A percentile compares a stretch with the other conserved stretches of the same genome.
Conservation (phyloP, 257 asterid genomes). For the Echium plantagineum region DNA sequence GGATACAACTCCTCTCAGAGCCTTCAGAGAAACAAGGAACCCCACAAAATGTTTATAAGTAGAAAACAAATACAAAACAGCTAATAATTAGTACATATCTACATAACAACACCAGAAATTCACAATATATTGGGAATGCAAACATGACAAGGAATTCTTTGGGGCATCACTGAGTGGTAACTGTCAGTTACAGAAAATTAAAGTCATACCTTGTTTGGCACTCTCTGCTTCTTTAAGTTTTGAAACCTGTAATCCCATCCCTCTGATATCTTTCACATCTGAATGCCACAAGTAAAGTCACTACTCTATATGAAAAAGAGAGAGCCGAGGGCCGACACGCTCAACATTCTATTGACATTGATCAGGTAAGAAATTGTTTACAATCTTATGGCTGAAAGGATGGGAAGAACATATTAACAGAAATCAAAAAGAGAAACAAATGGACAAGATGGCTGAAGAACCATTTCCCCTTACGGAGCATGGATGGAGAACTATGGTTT, state of each 20-base stretch:
- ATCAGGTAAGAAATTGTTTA: neutral
- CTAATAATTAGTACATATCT: neutral
- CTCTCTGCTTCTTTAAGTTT: constrained; percentile 72
- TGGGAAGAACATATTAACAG: neutral
- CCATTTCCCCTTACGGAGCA: neutral
- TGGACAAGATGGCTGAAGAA: neutral
- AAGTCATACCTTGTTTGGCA: constrained; percentile 46
- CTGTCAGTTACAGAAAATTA: neutral
- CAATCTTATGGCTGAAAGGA: neutral
- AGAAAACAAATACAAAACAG: neutral
- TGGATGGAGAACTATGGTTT: neutral
- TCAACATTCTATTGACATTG: neutral
- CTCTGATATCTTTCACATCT: constrained; percentile 87
- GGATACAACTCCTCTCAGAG: constrained; percentile 52
- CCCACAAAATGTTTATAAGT: neutral
- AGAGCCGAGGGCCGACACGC: neutral
- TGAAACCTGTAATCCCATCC: constrained; percentile 95
- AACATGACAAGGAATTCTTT: neutral
- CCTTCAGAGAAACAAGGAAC: constrained; percentile 29
- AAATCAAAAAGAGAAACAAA: neutral
- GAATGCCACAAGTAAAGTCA: constrained; percentile 12
- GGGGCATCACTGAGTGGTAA: neutral
- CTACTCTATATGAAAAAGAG: neutral
- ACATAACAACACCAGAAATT: neutral
- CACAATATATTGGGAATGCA: neutral